Conservation (phyloP, 257 asterid species). For the Nyctanthes arbortristis region DNA sequence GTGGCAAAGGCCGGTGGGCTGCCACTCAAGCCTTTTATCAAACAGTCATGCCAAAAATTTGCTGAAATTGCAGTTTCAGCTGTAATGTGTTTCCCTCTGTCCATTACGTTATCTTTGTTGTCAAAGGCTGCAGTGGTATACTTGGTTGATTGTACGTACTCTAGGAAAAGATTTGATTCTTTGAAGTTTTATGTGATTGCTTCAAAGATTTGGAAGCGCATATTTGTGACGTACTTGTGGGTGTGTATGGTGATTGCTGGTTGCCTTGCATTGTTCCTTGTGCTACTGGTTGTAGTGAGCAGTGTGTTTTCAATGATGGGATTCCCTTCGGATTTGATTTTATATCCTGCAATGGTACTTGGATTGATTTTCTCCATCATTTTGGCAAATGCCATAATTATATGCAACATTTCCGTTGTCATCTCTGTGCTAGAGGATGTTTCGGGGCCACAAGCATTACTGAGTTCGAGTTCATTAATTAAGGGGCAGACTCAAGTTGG, state of each 20-base stretch:
- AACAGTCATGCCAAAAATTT: slow-evolving; percentile 72
- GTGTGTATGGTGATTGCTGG: slow-evolving; percentile 59
- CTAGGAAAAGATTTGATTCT: slow-evolving; percentile 58
- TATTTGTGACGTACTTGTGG: slow-evolving; percentile 71
- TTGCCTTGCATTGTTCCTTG: slow-evolving; percentile 59
- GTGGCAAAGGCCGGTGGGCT: slow-evolving; percentile 79
- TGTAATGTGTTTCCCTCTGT: slow-evolving; percentile 72
- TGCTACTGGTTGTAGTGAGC: slow-evolving; percentile 54
- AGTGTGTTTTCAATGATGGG: slow-evolving; percentile 63
- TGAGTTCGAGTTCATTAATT: slow-evolving; percentile 72
- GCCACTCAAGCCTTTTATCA: slow-evolving; percentile 66
- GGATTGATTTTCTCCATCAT: slow-evolving; percentile 70
- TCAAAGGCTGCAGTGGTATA: slow-evolving; percentile 88
- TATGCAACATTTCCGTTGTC: slow-evolving; percentile 77
- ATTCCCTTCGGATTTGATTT: slow-evolving; percentile 67
- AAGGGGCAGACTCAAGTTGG: slow-evolving; percentile 94
- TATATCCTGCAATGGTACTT: slow-evolving; percentile 80
- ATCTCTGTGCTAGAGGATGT: slow-evolving; percentile 89
- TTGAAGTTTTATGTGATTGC: slow-evolving; percentile 50
- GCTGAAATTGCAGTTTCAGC: slow-evolving; percentile 64
- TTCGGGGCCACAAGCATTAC: slow-evolving; percentile 75
- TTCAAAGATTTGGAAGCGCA: slow-evolving; percentile 77
- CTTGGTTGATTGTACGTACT: slow-evolving; percentile 86
- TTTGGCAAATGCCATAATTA: slow-evolving; percentile 71
- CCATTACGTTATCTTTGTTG: slow-evolving; percentile 52